Base-by-base conservation (phyloP, 2,329 filamentous ascomycete genomes). In the Cytospora piceicola region DNA sequence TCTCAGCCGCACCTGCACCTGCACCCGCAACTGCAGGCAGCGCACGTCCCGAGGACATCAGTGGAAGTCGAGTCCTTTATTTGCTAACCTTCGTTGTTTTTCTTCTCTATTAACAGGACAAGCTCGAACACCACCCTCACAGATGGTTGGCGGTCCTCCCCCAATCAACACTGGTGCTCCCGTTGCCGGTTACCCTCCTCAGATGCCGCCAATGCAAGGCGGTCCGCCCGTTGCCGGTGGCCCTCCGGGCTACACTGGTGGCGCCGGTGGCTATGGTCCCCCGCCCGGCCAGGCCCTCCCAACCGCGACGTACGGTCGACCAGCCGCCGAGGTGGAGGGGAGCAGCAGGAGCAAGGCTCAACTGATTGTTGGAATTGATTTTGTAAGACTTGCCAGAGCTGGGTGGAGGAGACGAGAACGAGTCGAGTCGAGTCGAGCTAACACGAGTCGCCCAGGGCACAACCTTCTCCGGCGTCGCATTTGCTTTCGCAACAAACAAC, bases 341-440 rank as follows among this genome's bases (percentile, higher is more conserved):
- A 92, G 89, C 72, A 93, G 90, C 74, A 88, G 92, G 76, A 96
- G 90, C 82, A 97, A 97, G 83, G 92, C 95, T 61, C 95, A 98
- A 82, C 84, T 99, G 74, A 99, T 99, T 77, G 95, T 99, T 63
- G 95, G 95, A 71, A 98, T 99, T 76, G 95, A 99, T 80, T 99
- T 99, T 84, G 95, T 96, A 82, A 81, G 89, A 52, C 58, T 42
- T 24, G 34, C 34, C 27, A 15, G 27, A 17, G 24, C 14, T 30
- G 17, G 27, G 17, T 36, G 20, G 20, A 24, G 24, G 34, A 29
- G n/a, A 24, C 20, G 2, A 11, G 3, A 32, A 29, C 32, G 32
- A 34, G 32, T 24, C 6, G 12, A 4, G 39, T 20, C n/a, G 27
- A 20, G 32, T 29, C 51, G 30, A 62, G 60, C 66, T 68, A 30